Conservation (phyloP, 805 yeast genomes). For the Metschnikowia santaceciliae region DNA sequence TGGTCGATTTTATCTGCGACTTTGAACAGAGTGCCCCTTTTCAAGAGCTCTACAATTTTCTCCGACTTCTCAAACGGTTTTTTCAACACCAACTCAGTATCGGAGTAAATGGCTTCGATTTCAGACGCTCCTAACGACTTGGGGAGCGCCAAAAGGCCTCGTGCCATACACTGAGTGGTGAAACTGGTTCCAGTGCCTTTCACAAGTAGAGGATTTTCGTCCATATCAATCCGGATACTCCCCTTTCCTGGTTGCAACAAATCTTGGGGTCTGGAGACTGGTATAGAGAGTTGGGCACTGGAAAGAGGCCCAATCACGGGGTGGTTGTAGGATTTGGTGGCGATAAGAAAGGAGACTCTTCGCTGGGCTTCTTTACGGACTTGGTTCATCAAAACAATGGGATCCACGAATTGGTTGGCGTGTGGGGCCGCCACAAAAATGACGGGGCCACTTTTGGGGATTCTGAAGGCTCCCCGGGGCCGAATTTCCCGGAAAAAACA, state of each 20-base stretch:
- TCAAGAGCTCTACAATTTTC: conserved; percentile 42
- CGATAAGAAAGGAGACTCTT: conserved; percentile 76
- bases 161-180: conserved; percentile 54
- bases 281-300: conserved; percentile 74
- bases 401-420: conserved; percentile 88
- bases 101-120: conserved; percentile 62
- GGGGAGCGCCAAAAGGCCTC: conserved; percentile 75
- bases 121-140: conserved; percentile 73
- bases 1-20: conserved; percentile 85
- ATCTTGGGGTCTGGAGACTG: conserved; percentile 92
- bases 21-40: conserved; percentile 55
- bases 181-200: conserved; percentile 67
- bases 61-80: conserved; percentile 62
- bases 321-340: conserved; percentile 69
- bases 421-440: conserved; percentile 96
- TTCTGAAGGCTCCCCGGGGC: conserved; percentile 78
- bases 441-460: conserved; percentile 72
- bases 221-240: conserved; percentile 50
- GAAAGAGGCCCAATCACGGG: conserved; percentile 73
- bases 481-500: conserved; percentile 86
- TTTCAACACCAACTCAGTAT: conserved; percentile 62
- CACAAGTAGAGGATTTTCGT: conserved; percentile 49
- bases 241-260: conserved; percentile 68
- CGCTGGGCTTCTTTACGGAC: conserved; percentile 65
- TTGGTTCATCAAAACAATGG: conserved; percentile 78